phyloP scores from a whole-genome alignment of 1,284 basidiomycete genomes.

The Rhodofomes roseus region DNA sequence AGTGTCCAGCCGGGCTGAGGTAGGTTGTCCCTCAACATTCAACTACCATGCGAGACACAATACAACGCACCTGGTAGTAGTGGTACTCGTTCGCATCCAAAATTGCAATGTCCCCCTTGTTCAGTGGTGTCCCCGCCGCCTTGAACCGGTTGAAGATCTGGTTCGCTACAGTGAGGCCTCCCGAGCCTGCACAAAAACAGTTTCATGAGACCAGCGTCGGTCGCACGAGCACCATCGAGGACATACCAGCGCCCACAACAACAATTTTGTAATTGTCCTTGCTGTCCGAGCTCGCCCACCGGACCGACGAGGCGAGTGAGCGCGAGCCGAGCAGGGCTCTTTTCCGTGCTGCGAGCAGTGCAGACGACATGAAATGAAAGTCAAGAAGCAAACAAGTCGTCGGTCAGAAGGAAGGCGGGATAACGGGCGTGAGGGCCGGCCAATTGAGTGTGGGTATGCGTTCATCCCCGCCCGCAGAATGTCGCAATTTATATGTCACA shows the following conservation, averaged over 20 bases:
- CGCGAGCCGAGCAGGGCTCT: constrained; percentile 1
- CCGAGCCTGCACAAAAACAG: constrained; percentile 52
- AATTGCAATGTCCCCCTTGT: constrained; percentile 77
- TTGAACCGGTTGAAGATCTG: constrained; percentile 82
- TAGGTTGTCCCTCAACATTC: neutral
- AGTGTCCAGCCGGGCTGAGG: constrained; percentile 66
- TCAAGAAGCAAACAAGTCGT: neutral
- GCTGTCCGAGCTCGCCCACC: constrained; percentile 35
- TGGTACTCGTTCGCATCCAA: constrained; percentile 77
- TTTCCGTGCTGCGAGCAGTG: constrained; percentile 7
- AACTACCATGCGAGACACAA: constrained; percentile 1
- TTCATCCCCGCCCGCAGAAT: neutral
- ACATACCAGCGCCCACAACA: constrained; percentile 63
- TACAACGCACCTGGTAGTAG: constrained; percentile 64
- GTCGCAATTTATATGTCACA: constrained; percentile 7
- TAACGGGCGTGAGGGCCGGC: neutral
- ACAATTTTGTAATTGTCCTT: constrained; percentile 58
- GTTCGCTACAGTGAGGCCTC: constrained; percentile 74
- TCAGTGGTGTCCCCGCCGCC: constrained; percentile 63
- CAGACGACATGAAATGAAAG: neutral
- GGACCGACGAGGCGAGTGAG: constrained; percentile 11
- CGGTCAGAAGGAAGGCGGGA: neutral
- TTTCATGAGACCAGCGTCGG: constrained; percentile 2
- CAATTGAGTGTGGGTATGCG: neutral
- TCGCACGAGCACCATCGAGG: constrained; percentile 1